A percentile compares a stretch with the other conserved stretches of the same genome.
Conservation (phyloP, 345 rosid species). For the Populus tremula region DNA sequence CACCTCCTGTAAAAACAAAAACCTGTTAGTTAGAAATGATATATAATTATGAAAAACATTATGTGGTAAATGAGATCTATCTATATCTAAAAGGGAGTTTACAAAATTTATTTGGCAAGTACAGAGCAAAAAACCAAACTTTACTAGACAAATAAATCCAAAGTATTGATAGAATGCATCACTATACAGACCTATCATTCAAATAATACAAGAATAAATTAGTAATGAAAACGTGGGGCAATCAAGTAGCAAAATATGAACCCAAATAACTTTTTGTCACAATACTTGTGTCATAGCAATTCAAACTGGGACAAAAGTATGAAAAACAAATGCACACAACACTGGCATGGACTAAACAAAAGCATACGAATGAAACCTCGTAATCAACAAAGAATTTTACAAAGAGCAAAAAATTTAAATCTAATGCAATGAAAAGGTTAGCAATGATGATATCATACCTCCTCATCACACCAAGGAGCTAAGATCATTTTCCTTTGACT, state of each 20-base stretch:
- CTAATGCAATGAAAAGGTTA: not conserved
- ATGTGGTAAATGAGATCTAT: not conserved
- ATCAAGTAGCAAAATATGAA: not conserved
- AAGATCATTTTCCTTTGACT: slow-evolving; percentile 75
- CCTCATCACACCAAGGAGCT: slow-evolving; percentile 99
- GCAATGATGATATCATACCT: slow-evolving; percentile 40
- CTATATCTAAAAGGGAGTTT: not conserved
- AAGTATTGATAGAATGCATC: not conserved
- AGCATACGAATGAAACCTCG: not conserved
- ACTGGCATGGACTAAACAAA: not conserved
- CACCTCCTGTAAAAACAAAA: slow-evolving; percentile 53
- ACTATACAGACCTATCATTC: not conserved
- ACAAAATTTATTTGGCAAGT: not conserved
- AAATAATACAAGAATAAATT: not conserved
- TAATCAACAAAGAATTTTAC: not conserved
- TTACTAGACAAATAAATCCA: not conserved
- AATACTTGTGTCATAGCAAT: not conserved
- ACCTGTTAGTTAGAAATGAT: not conserved
- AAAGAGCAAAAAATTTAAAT: not conserved
- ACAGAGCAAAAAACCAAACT: not conserved
- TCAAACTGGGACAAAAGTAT: not conserved
- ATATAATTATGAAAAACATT: not conserved
- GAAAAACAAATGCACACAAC: not conserved
- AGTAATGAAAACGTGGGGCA: not conserved
- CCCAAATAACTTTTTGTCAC: not conserved